These are phyloP conservation scores for Trichoderma endophyticum DNA, from an alignment of 2,329 filamentous ascomycete genomes.

Conservation along the genomic window DNA sequence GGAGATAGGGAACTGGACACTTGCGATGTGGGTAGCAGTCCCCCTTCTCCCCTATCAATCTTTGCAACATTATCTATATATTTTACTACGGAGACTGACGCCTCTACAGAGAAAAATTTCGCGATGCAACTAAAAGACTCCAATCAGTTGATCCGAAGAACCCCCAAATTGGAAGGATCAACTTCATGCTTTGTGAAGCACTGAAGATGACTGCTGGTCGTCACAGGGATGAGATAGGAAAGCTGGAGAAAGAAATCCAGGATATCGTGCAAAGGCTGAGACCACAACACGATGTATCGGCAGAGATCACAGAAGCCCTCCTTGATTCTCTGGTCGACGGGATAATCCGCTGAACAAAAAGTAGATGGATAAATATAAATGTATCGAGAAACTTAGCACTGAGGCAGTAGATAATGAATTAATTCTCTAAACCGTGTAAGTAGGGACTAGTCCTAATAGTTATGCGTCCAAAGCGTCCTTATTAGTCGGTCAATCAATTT, in stretches of 20 bases:
- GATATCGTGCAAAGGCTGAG: neutral
- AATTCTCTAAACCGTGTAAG: too few relatives aligned
- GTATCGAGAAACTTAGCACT: too few relatives aligned
- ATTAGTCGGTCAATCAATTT: too few relatives aligned
- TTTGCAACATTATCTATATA: neutral
- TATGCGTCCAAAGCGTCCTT: too few relatives aligned
- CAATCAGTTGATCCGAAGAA: neutral
- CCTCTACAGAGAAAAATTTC: neutral
- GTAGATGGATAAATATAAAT: too few relatives aligned
- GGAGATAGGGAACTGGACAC: neutral
- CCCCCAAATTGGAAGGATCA: neutral
- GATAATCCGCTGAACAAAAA: too few relatives aligned
- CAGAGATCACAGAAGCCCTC: neutral
- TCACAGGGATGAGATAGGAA: neutral
- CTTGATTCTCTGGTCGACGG: neutral
- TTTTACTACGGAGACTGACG: too few relatives aligned
- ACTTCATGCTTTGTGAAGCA: neutral
- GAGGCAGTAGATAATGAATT: too few relatives aligned
- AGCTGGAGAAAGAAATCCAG: neutral
- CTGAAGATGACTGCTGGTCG: neutral
- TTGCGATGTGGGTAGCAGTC: neutral
- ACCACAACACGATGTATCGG: neutral
- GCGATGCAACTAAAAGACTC: neutral
- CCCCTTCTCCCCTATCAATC: neutral
- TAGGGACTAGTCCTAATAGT: too few relatives aligned